Conservation (phyloP, 192 early-diverging fungal species). For the Endogone sp. region DNA sequence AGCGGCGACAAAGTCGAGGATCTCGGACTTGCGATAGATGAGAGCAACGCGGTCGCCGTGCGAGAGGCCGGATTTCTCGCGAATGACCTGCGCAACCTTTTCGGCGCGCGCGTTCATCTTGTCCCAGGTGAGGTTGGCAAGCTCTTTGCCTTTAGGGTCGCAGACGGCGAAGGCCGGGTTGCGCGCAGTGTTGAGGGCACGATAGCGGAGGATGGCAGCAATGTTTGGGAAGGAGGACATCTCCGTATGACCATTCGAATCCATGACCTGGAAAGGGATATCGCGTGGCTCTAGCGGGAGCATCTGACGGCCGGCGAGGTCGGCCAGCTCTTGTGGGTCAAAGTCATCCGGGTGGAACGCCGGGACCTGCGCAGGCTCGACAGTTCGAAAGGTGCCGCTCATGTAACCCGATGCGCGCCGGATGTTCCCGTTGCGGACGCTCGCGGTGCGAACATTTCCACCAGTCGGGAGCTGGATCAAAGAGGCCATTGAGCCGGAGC, state of each 20-base stretch:
- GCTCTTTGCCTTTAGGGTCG: constrained; percentile 73
- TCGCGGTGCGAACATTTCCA: background rate
- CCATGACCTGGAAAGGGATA: constrained; percentile 35
- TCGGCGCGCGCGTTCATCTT: constrained; percentile 67
- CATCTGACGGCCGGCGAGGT: constrained; percentile 50
- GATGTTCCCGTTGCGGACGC: constrained; percentile 5
- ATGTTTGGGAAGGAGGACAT: constrained; percentile 59
- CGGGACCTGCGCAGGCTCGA: constrained; percentile 24
- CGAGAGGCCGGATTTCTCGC: constrained; percentile 52
- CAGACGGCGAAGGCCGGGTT: constrained; percentile 61
- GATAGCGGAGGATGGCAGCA: constrained; percentile 61
- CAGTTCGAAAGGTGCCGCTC: constrained; percentile 25
- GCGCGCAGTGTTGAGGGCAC: constrained; percentile 54
- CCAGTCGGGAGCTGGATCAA: background rate
- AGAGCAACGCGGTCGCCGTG: constrained; percentile 70
- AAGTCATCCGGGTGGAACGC: constrained; percentile 14
- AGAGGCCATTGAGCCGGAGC: background rate
- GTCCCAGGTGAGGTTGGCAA: constrained; percentile 65
- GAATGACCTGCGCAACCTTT: constrained; percentile 65
- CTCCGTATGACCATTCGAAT: constrained; percentile 19
- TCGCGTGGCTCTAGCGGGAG: constrained; percentile 46
- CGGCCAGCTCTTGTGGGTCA: constrained; percentile 11
- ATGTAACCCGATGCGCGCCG: constrained; percentile 22
- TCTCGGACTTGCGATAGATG: constrained; percentile 76
- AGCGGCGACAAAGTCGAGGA: constrained; percentile 77